phyloP scores from a whole-genome alignment of 208 protist genomes.

The Wallacemonas collosoma region DNA sequence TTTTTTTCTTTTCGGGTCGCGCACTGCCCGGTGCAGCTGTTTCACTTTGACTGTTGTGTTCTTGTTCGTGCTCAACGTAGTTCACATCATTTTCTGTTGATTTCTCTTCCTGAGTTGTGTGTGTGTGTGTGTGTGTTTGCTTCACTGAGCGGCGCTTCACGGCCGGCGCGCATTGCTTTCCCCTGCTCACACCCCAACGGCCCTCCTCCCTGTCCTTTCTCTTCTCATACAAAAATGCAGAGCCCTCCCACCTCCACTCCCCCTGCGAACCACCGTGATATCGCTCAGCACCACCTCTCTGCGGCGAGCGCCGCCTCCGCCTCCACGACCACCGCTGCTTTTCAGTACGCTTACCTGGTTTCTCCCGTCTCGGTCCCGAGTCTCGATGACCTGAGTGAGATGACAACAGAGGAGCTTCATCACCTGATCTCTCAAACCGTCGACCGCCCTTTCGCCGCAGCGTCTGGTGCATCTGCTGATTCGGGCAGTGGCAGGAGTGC shows the following conservation, averaged over 20 bases:
- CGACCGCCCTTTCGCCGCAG: neutral
- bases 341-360: neutral
- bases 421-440: conserved; percentile 4
- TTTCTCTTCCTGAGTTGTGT: neutral
- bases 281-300: neutral
- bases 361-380: conserved; percentile 8
- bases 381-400: conserved; percentile 18
- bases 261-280: neutral
- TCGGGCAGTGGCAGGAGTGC: no score
- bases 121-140: neutral
- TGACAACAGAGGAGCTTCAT: conserved; percentile 13
- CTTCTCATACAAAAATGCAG: neutral
- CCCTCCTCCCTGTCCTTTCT: neutral
- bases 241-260: neutral
- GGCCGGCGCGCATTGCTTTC: neutral
- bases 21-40: neutral
- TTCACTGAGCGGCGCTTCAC: neutral
- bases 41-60: neutral
- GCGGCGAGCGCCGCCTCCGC: no score
- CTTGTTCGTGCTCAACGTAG: neutral
- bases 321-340: neutral
- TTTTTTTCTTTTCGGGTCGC: no score
- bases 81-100: neutral
- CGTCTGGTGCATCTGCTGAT: neutral
- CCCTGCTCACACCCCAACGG: neutral